Percentiles rank a stretch among this genome's conserved stretches.
phyloP scores from a whole-genome alignment of 169 alveolate genomes.

The Plasmodium knowlesi region DNA sequence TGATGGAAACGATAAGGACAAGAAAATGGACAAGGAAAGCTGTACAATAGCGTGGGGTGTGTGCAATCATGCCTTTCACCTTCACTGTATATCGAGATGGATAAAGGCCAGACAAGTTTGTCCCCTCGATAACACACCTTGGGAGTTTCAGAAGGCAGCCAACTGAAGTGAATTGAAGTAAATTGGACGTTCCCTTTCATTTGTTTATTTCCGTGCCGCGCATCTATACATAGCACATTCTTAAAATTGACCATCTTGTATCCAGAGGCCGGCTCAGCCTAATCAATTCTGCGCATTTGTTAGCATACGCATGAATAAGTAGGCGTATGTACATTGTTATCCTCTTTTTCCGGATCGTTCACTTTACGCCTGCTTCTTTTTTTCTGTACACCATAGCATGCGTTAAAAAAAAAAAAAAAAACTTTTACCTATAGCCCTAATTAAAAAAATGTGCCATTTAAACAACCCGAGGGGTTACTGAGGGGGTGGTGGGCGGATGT shows the following conservation, averaged over 20 bases:
- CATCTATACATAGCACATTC: not conserved
- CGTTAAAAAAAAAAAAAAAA: not conserved
- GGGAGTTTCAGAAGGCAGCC: slow-evolving; percentile 93
- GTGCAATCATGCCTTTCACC: slow-evolving; percentile 99
- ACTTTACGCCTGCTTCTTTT: not conserved
- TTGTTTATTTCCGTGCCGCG: slow-evolving; percentile 9
- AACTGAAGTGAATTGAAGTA: slow-evolving; percentile 75
- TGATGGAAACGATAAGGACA: slow-evolving; percentile 51
- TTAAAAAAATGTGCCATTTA: not conserved
- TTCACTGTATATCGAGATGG: slow-evolving; percentile 99
- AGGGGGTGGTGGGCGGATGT: too few species aligned
- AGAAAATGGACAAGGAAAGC: slow-evolving; percentile 88
- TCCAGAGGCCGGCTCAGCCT: not conserved
- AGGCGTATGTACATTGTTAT: not conserved
- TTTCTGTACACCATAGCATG: not conserved
- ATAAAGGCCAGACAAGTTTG: slow-evolving; percentile 97
- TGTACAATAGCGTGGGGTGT: slow-evolving; percentile 99
- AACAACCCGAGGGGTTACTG: not conserved
- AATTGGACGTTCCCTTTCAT: slow-evolving; percentile 10
- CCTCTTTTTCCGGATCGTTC: not conserved
- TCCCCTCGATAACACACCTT: slow-evolving; percentile 96
- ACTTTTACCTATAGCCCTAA: not conserved
- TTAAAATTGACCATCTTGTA: not conserved
- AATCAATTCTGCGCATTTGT: not conserved
- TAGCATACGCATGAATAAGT: not conserved